Percentiles rank a stretch among this genome's conserved stretches.
These are phyloP conservation scores for Ceratocystis papillata DNA, from an alignment of 2,329 filamentous ascomycete species.

Conservation along the genomic window DNA sequence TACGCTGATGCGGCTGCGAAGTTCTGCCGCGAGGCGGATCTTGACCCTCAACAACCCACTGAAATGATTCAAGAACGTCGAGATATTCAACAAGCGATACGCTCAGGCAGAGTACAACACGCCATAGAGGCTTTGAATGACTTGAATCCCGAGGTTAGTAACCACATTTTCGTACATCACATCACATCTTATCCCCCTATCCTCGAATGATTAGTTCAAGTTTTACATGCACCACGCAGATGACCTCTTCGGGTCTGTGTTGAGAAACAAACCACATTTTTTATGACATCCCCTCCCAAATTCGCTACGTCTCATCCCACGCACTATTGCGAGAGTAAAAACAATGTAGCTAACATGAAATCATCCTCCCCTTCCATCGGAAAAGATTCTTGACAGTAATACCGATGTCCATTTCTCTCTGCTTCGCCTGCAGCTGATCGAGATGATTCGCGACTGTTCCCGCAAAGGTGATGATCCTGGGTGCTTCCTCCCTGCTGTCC, in stretches of 20 bases:
- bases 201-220: slow-evolving; percentile 79
- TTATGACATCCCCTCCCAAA: slow-evolving; percentile 30
- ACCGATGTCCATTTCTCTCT: slow-evolving; percentile 79
- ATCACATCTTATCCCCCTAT: slow-evolving; percentile 16
- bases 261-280: slow-evolving; percentile 64
- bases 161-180: slow-evolving; percentile 7
- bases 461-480: slow-evolving; percentile 59
- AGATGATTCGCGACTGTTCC: slow-evolving; percentile 73
- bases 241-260: slow-evolving; percentile 63
- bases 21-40: slow-evolving; percentile 88
- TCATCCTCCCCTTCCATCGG: background rate
- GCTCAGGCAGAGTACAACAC: slow-evolving; percentile 70
- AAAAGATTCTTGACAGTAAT: slow-evolving; percentile 75
- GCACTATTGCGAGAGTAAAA: background rate
- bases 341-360: slow-evolving; percentile 15
- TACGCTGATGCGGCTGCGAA: slow-evolving; percentile 87
- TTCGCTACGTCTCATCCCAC: background rate
- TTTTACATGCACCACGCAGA: slow-evolving; percentile 99
- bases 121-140: slow-evolving; percentile 86
- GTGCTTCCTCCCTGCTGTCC: slow-evolving; percentile 51
- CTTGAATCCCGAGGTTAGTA: slow-evolving; percentile 74
- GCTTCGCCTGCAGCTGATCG: slow-evolving; percentile 80
- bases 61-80: slow-evolving; percentile 67
- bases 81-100: slow-evolving; percentile 73
- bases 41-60: slow-evolving; percentile 60